Evolutionary conservation across 495 filamentous ascomycete species (phyloP).

Genomic region (Rusavskia elegans): DNA sequence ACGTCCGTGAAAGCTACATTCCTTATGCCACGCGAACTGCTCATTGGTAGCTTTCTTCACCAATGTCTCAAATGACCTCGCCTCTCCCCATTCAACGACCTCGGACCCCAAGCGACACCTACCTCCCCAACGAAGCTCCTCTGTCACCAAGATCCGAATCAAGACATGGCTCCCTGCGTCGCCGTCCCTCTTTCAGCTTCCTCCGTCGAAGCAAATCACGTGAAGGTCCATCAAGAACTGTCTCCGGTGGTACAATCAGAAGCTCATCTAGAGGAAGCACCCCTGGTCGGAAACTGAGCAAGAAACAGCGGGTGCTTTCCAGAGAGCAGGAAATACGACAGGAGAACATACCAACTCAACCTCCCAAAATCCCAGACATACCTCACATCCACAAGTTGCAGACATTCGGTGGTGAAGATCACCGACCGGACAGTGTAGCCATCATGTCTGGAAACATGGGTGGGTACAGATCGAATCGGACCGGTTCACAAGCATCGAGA

Average conservation of each 20-base stretch:
- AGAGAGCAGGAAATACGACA: constrained; percentile 52
- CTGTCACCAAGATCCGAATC: not conserved
- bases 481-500: not conserved
- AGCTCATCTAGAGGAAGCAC: constrained; percentile 15
- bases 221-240: constrained; percentile 28
- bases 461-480: constrained; percentile 13
- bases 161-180: constrained; percentile 15
- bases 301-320: constrained; percentile 42
- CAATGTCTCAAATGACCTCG: not conserved
- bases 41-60: constrained; percentile 2
- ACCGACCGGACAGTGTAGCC: constrained; percentile 46
- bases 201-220: constrained; percentile 71
- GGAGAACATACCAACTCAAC: constrained; percentile 46
- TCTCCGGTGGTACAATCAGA: not conserved
- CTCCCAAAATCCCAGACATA: constrained; percentile 67
- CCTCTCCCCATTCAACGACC: not conserved
- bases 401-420: constrained; percentile 55
- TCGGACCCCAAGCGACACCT: not conserved
- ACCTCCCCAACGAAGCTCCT: not conserved
- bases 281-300: constrained; percentile 48
- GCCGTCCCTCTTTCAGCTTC: constrained; percentile 40
- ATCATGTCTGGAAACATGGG: constrained; percentile 40
- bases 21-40: too few relatives aligned
- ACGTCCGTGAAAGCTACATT: too few relatives aligned
- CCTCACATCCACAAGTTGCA: constrained; percentile 43